Evolutionary conservation across 129 eudicot species (phyloP).

Genomic region (Helichrysum umbraculigerum): DNA sequence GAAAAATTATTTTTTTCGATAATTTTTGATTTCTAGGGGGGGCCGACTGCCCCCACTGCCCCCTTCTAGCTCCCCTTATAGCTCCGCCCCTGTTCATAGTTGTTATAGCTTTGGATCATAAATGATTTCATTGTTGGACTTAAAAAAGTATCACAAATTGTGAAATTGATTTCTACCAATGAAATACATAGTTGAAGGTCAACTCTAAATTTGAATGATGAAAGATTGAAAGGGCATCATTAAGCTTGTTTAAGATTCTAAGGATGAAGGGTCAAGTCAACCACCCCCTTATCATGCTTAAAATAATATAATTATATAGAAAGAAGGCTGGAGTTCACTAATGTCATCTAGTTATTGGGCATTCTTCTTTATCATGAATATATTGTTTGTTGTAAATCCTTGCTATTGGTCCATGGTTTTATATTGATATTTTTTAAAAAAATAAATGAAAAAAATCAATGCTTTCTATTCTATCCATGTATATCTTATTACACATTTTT

Average conservation of each 20-base stretch:
- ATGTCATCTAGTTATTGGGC: conserved; percentile 5
- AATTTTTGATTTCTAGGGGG: no score
- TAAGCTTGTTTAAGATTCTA: not conserved
- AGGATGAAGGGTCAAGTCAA: conserved; percentile 8
- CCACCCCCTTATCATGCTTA: not conserved
- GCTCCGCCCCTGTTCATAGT: no score
- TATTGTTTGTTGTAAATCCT: conserved; percentile 1
- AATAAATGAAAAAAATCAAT: no score
- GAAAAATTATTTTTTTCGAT: no score
- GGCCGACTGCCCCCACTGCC: no score
- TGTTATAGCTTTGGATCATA: not conserved
- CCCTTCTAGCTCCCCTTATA: no score
- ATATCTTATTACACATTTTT: not conserved
- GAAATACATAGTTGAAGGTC: not conserved
- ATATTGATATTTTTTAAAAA: not conserved
- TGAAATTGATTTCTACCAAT: not conserved
- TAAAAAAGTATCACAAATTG: not conserved
- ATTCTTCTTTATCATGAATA: conserved; percentile 18
- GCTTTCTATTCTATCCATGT: not conserved
- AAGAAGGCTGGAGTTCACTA: not conserved
- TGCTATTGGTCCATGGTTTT: conserved; percentile 1
- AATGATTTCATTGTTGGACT: not conserved
- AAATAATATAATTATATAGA: conserved; percentile 2
- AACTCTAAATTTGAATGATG: conserved; percentile 18
- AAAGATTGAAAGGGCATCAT: conserved; percentile 13